Evolutionary conservation across 345 rosid species (phyloP).

Genomic region (Odontarrhena argentea): DNA sequence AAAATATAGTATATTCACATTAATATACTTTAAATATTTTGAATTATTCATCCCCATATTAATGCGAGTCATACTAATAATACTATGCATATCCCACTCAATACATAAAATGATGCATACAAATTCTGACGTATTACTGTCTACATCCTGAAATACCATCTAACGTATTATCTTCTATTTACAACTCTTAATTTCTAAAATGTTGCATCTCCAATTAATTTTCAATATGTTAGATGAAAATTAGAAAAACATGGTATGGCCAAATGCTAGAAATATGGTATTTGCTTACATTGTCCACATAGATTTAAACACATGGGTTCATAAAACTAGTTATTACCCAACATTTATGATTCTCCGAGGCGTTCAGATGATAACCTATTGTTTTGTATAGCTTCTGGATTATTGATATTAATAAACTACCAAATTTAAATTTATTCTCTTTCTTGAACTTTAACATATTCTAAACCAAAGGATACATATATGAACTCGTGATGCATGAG

Average conservation of each 20-base stretch:
- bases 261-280: neutral
- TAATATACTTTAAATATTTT: too few species aligned
- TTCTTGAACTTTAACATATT: conserved; percentile 20
- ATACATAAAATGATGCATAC: too few species aligned
- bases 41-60: too few species aligned
- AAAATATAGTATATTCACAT: too few species aligned
- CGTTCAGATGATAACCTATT: too few species aligned
- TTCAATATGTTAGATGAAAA: neutral
- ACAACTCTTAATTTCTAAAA: too few species aligned
- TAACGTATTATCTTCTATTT: too few species aligned
- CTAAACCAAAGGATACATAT: neutral
- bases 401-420: conserved; percentile 14
- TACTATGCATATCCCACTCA: too few species aligned
- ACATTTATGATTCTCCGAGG: neutral
- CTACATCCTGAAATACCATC: too few species aligned
- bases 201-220: too few species aligned
- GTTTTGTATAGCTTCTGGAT: conserved; percentile 9
- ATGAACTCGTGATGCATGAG: conserved; percentile 17
- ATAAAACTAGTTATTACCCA: neutral
- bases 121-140: too few species aligned
- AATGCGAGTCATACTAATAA: too few species aligned
- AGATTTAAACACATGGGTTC: neutral
- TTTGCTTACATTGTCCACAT: neutral
- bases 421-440: conserved; percentile 3
- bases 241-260: neutral